These are phyloP conservation scores for Thalassiosira mediterranea DNA, from an alignment of 352 stramenopile species.

Conservation along the genomic window DNA sequence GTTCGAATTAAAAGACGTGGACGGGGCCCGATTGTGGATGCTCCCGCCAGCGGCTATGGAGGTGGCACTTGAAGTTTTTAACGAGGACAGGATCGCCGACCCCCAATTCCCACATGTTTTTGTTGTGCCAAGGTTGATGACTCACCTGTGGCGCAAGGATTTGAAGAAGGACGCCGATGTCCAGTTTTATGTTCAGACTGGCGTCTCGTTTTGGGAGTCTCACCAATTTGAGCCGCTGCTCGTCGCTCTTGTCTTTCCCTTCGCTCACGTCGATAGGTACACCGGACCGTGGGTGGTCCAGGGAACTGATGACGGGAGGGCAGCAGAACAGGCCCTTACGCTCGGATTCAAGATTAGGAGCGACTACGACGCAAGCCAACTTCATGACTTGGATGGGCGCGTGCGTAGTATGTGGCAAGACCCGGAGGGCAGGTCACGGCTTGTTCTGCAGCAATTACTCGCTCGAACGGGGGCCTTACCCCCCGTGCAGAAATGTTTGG, in stretches of 20 bases:
- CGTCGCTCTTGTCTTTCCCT: slow-evolving; percentile 33
- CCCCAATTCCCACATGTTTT: slow-evolving; percentile 14
- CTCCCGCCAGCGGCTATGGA: slow-evolving; percentile 24
- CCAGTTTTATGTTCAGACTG: slow-evolving; percentile 2
- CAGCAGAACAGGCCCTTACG: background rate
- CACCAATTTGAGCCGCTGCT: slow-evolving; percentile 30
- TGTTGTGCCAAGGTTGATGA: slow-evolving; percentile 3
- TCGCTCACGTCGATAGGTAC: slow-evolving; percentile 5
- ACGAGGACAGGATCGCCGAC: slow-evolving; percentile 6
- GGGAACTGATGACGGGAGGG: background rate
- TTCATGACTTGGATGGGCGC: slow-evolving; percentile 31
- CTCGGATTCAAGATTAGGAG: background rate
- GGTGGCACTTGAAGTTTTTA: slow-evolving; percentile 11
- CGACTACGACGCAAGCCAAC: slow-evolving; percentile 1
- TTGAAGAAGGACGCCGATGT: slow-evolving; percentile 21
- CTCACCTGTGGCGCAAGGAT: background rate
- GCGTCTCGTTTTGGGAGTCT: background rate
- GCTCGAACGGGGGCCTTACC: slow-evolving; percentile 14
- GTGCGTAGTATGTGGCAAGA: slow-evolving; percentile 25
- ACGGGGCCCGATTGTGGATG: slow-evolving; percentile 18
- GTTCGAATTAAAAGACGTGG: background rate
- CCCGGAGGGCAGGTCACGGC: slow-evolving; percentile 7
- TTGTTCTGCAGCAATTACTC: slow-evolving; percentile 59
- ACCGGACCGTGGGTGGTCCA: slow-evolving; percentile 7
- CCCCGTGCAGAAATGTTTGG: slow-evolving; percentile 44